Conservation (phyloP, 2,329 filamentous ascomycete species). For the Aspergillus costaricaensis region DNA sequence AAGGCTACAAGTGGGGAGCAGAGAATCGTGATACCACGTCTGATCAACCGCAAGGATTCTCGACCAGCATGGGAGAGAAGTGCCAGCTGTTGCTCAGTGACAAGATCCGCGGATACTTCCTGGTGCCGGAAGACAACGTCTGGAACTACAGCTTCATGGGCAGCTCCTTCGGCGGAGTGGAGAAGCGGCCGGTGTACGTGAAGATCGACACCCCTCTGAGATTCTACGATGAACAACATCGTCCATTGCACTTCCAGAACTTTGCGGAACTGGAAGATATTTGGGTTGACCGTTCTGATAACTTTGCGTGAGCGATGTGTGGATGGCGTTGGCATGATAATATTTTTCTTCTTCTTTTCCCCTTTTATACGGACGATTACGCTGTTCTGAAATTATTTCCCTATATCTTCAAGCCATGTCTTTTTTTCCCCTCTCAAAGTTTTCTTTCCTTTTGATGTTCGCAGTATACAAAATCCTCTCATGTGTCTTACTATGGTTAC, state of each 20-base stretch:
- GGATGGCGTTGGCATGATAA: slow-evolving; percentile 24
- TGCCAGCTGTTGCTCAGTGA: slow-evolving; percentile 91
- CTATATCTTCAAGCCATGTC: slow-evolving; percentile 1
- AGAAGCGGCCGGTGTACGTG: slow-evolving; percentile 88
- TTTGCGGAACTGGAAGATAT: slow-evolving; percentile 97
- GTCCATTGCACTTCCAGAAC: slow-evolving; percentile 93
- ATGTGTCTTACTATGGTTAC: slow-evolving; percentile 2
- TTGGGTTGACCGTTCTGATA: slow-evolving; percentile 89
- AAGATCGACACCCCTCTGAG: slow-evolving; percentile 87
- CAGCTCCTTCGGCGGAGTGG: slow-evolving; percentile 78
- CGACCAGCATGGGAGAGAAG: slow-evolving; percentile 89
- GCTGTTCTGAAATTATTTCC: background rate
- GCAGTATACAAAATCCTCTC: background rate
- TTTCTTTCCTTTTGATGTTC: background rate
- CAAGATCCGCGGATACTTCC: slow-evolving; percentile 91
- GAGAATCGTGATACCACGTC: slow-evolving; percentile 92
- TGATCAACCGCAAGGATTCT: slow-evolving; percentile 93
- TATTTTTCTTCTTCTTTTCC: slow-evolving; percentile 12
- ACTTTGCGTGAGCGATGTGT: slow-evolving; percentile 70
- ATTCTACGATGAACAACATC: slow-evolving; percentile 91
- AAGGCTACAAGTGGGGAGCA: slow-evolving; percentile 94
- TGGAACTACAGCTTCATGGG: slow-evolving; percentile 99
- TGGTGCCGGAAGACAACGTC: slow-evolving; percentile 82
- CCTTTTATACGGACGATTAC: slow-evolving; percentile 13
- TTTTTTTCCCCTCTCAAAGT: background rate